Base-by-base conservation (phyloP, 1,284 basidiomycete species). In the Xerocomus minutiporus region DNA sequence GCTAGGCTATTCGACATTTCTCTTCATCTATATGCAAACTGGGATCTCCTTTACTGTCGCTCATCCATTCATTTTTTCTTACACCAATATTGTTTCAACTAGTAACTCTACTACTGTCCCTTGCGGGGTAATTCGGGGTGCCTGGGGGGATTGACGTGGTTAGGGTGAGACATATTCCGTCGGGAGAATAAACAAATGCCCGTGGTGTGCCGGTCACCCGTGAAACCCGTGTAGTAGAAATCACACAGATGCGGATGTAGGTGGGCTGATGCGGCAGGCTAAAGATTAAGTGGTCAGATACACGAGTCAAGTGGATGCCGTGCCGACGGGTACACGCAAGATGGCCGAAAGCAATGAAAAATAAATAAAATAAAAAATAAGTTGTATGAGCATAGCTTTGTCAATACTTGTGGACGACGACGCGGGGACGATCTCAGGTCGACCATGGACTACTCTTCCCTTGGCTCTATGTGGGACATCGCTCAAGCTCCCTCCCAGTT, bases 401-500 rank as follows among this genome's bases (percentile, higher is more conserved):
- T 46, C 45, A 46, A 17, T 44, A 15, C 32, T 34, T 31, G 45
- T 35, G 26, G 25, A 26, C 34, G 26, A 50, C 43, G 34, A 39
- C 46, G 17, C 20, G 20, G 13, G 44, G 48, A 42, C 46, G 41
- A 55, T 49, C 47, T 12, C 50, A 20, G 32, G 50, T 48, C 42
- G 5, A 53, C 55, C 44, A 69, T 69, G 66, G 59, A 65, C 48
- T 71, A 58, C 28, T 8, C 57, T 17, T 56, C 68, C 40, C 26
- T 70, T 38, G 57, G 54, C 46, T 74, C 80, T 25, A 77, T 86
- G 65, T 89, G 87, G 86, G 85, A 88, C 61, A 72, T 86, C 49
- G 74, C 82, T 2, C 80, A 83, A 59, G 71, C 80, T 15, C 70
- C 81, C 8, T 73, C 79, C 48, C 62, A 69, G 20, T 82, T 84